Base-by-base conservation (phyloP, 495 filamentous ascomycete genomes). In the Penicillium arizonense region DNA sequence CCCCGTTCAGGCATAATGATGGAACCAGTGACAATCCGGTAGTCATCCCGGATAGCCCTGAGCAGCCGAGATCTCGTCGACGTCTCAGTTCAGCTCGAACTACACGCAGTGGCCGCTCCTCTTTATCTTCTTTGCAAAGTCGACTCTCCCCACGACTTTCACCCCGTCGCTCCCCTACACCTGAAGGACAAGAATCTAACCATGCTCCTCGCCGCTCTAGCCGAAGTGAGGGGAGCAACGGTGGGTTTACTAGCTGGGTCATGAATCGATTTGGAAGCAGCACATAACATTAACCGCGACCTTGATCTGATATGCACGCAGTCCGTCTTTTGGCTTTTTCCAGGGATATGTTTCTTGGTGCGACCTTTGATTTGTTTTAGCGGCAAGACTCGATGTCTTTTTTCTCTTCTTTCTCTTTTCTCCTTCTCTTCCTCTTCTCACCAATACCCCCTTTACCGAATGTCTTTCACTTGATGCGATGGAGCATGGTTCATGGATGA, bases 171-270 rank as follows among this genome's bases (percentile, higher is more conserved):
- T 56, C 62, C 2, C 46, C 55, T 0, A 28, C 51, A 0, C 59
- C 53, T 0, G 62, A 62, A 16, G 20, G 11, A 4, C 23, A 48
- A 13, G 36, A 44, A 24, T 30, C 59, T 11, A 18, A 43, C 16
- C 44, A 30, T 30, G 28, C 28, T 10, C 28, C 35, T 16, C 52
- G 51, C 45, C 40, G 43, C 13, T 38, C 52, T 16, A 63, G 62
- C 51, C 65, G 64, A n/a, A 53, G 54, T 13, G 67, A 73, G 20
- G 58, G 61, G 11, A 42, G 50, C 9, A 58, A 58, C 2, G 68
- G 68, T 7, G 72, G 72, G 30, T 42, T 72, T 26, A 55, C 67
- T 0, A 59, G 57, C 20, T 77, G 73, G 73, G 49, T 77, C 13
- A 66, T 67, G 55, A 74, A 62, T 46, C 69, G 65, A 18, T 63